Percentiles rank a stretch among this genome's conserved stretches.
Evolutionary conservation across 495 filamentous ascomycete species (phyloP).

Genomic region (Opeltia flavorubescens): DNA sequence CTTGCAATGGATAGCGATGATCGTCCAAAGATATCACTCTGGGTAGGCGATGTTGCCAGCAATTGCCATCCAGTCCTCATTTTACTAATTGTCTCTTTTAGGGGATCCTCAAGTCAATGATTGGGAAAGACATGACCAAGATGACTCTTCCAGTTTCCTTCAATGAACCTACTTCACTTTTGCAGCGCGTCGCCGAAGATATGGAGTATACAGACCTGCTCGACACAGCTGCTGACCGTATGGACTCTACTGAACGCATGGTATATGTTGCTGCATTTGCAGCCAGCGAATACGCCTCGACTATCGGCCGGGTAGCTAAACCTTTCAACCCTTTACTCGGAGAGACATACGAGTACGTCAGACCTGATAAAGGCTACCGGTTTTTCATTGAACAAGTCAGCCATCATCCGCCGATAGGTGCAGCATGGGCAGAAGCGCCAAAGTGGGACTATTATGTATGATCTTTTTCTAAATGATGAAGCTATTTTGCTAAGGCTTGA

Average conservation of each 20-base stretch:
- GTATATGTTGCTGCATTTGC: conserved; percentile 96
- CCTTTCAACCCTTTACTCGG: conserved; percentile 94
- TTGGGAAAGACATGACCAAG: conserved; percentile 99
- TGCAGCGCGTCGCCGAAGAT: conserved; percentile 91
- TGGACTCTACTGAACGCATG: conserved; percentile 80
- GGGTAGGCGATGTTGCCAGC: conserved; percentile 54
- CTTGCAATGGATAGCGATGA: conserved; percentile 88
- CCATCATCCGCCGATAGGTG: conserved; percentile 92
- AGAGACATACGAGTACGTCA: conserved; percentile 91
- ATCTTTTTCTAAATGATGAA: neutral
- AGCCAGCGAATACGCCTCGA: conserved; percentile 90
- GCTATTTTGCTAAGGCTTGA: conserved; percentile 5
- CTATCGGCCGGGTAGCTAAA: conserved; percentile 90
- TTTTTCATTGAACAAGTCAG: conserved; percentile 98
- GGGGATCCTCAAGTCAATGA: conserved; percentile 98
- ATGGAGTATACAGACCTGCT: conserved; percentile 94
- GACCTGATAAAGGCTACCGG: conserved; percentile 91
- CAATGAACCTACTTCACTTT: conserved; percentile 94
- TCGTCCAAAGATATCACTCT: conserved; percentile 84
- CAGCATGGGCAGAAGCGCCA: conserved; percentile 81
- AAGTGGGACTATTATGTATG: conserved; percentile 89
- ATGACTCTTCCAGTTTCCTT: conserved; percentile 98
- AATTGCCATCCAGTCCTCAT: neutral
- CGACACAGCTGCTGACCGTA: conserved; percentile 72
- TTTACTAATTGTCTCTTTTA: conserved; percentile 27